Percentiles rank a stretch among this genome's conserved stretches.
Evolutionary conservation across 306 rosid species (phyloP).

Genomic region (Quercus variabilis): DNA sequence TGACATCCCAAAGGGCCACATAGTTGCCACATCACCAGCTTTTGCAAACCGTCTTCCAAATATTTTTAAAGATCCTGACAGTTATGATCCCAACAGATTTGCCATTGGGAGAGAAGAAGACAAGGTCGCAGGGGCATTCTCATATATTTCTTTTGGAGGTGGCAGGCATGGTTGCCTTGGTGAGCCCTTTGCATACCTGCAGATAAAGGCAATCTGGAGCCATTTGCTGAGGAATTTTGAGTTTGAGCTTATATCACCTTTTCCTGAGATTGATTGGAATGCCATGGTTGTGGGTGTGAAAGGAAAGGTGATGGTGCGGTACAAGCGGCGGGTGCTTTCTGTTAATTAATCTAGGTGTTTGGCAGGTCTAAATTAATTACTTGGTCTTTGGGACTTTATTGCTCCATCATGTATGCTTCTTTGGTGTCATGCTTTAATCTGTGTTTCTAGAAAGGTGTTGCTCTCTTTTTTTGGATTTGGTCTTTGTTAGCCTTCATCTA

Average conservation of each 20-base stretch:
- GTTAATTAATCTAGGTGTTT: conserved; percentile 22
- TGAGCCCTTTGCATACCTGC: conserved; percentile 95
- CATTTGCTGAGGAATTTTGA: conserved; percentile 94
- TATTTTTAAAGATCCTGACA: conserved; percentile 72
- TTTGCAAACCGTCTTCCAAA: conserved; percentile 83
- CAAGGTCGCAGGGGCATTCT: conserved; percentile 85
- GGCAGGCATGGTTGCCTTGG: conserved; percentile 99
- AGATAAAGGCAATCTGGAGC: conserved; percentile 93
- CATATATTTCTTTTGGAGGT: conserved; percentile 92
- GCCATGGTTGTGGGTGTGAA: conserved; percentile 99
- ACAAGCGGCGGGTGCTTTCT: conserved; percentile 70
- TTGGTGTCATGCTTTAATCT: not conserved
- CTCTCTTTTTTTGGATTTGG: conserved; percentile 4
- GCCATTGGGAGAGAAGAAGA: conserved; percentile 84
- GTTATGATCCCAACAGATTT: conserved; percentile 76
- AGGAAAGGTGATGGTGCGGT: conserved; percentile 91
- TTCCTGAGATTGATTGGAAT: conserved; percentile 95
- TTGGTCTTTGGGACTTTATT: conserved; percentile 13
- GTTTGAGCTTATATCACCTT: conserved; percentile 77
- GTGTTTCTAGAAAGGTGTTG: not conserved
- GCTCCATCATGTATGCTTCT: conserved; percentile 3
- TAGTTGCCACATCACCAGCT: conserved; percentile 93
- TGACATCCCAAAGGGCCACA: conserved; percentile 93
- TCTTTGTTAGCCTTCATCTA: conserved; percentile 6
- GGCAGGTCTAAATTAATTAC: not conserved